phyloP scores from a whole-genome alignment of 164 flowering plant species.

The Saururus chinensis region DNA sequence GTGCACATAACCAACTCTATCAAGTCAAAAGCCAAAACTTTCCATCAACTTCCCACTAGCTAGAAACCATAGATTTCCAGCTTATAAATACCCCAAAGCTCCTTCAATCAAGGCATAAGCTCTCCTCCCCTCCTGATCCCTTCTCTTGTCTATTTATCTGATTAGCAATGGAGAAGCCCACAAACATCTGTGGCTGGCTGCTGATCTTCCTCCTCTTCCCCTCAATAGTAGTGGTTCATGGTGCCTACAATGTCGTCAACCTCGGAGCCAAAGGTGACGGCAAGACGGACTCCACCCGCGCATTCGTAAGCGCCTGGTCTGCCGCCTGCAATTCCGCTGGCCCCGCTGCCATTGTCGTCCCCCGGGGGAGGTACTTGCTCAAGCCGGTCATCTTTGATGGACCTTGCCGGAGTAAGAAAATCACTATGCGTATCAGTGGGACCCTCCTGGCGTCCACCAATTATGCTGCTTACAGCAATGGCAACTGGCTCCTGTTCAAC shows the following conservation, averaged over 20 bases:
- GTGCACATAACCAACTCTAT: background rate
- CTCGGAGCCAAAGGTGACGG: slow-evolving; percentile 53
- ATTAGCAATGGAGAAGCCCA: too few species aligned
- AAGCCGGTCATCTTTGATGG: slow-evolving; percentile 19
- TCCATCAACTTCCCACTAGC: background rate
- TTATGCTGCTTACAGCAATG: background rate
- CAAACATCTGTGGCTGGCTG: too few species aligned
- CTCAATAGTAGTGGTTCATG: too few species aligned
- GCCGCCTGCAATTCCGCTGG: slow-evolving; percentile 27
- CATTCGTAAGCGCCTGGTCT: slow-evolving; percentile 42
- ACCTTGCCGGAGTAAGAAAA: slow-evolving; percentile 25
- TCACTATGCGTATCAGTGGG: slow-evolving; percentile 37
- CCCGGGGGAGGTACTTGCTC: slow-evolving; percentile 32
- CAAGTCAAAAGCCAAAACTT: background rate
- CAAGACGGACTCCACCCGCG: slow-evolving; percentile 31
- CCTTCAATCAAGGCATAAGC: background rate
- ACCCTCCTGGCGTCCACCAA: slow-evolving; percentile 15
- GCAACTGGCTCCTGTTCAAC: slow-evolving; percentile 13
- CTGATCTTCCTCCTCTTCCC: too few species aligned
- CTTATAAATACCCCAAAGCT: background rate
- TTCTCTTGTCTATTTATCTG: too few species aligned
- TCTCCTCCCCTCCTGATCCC: background rate
- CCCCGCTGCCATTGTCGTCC: slow-evolving; percentile 33
- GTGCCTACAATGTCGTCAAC: slow-evolving; percentile 21
- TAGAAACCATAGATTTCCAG: too few species aligned